These are phyloP conservation scores for Hypoxylon sp. DNA, from an alignment of 2,329 filamentous ascomycete species.

Conservation along the genomic window DNA sequence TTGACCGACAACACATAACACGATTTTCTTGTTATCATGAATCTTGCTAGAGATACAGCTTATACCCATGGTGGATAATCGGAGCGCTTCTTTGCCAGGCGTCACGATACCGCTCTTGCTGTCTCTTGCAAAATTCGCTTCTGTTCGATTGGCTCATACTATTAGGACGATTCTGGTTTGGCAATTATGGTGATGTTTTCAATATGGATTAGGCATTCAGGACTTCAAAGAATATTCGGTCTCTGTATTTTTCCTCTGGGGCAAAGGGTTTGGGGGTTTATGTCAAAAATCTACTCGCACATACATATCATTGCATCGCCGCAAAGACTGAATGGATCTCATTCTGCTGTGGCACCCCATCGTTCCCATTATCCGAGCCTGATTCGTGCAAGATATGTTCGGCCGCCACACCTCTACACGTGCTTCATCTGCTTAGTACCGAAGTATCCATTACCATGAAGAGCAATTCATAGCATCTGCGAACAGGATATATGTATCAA, in stretches of 20 bases:
- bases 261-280: constrained; percentile 31
- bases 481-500: too few species aligned
- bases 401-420: neutral
- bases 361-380: neutral
- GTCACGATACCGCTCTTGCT: constrained; percentile 36
- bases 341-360: constrained; percentile 12
- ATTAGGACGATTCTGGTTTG: constrained; percentile 20
- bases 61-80: constrained; percentile 46
- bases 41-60: constrained; percentile 43
- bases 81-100: constrained; percentile 18
- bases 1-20: constrained; percentile 35
- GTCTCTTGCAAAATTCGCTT: constrained; percentile 32
- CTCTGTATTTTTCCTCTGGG: constrained; percentile 34
- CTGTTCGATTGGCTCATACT: constrained; percentile 30
- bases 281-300: constrained; percentile 42
- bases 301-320: constrained; percentile 38
- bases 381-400: neutral
- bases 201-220: constrained; percentile 31
- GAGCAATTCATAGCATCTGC: constrained; percentile 2
- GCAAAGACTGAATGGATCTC: constrained; percentile 38
- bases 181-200: constrained; percentile 20
- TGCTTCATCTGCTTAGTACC: neutral
- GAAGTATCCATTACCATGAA: neutral
- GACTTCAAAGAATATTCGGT: constrained; percentile 21
- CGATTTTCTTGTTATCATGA: constrained; percentile 38